Evolutionary conservation across 1,284 basidiomycete genomes (phyloP).

Genomic region (Leccinum idahoense): DNA sequence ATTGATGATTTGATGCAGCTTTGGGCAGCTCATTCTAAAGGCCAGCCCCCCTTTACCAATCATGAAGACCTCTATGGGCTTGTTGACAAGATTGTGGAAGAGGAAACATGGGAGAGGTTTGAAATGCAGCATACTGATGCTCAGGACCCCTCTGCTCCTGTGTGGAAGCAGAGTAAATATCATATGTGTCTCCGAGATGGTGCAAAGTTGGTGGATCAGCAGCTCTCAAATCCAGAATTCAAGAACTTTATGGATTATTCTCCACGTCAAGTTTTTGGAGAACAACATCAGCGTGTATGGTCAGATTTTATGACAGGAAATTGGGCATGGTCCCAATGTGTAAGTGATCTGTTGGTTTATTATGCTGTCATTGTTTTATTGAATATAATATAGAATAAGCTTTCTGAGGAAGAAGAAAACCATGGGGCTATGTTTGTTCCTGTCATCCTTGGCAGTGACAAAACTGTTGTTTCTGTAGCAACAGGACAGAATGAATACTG

Average conservation of each 20-base stretch:
- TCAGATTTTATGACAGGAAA: background rate
- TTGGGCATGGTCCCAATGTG: background rate
- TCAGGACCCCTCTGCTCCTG: no score
- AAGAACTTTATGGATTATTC: background rate
- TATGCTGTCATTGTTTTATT: background rate
- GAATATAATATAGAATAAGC: background rate
- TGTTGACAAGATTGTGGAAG: background rate
- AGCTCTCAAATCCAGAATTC: background rate
- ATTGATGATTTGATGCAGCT: background rate
- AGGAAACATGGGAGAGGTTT: background rate
- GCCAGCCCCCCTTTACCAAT: background rate
- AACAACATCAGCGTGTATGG: background rate
- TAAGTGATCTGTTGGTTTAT: background rate
- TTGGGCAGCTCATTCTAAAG: background rate
- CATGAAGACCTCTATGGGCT: background rate
- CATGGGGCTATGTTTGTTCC: slow-evolving; percentile 2
- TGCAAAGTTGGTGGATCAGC: no score
- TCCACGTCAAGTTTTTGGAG: background rate
- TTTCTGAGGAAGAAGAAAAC: background rate
- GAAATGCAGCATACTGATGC: background rate
- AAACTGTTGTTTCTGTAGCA: slow-evolving; percentile 3
- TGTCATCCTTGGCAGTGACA: slow-evolving; percentile 6
- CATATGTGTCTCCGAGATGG: no score
- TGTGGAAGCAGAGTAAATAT: no score
- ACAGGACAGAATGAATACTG: slow-evolving; percentile 4